A percentile compares a stretch with the other conserved stretches of the same genome.
phyloP scores from a whole-genome alignment of 345 rosid genomes.

The Salix purpurea region DNA sequence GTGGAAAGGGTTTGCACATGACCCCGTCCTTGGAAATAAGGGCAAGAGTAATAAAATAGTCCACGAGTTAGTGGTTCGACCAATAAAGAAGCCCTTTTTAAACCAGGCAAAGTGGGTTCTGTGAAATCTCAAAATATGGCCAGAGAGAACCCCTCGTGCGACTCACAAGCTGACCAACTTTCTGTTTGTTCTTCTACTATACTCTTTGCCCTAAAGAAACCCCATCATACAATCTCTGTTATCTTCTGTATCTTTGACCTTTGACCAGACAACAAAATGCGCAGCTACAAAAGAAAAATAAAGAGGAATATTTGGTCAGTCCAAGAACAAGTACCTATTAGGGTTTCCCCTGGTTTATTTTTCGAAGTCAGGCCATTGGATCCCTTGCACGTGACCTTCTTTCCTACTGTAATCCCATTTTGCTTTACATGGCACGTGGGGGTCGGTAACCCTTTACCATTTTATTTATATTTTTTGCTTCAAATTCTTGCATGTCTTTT shows the following conservation, averaged over 20 bases:
- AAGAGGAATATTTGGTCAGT: conserved; percentile 24
- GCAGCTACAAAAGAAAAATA: not conserved
- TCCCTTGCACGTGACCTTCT: conserved; percentile 51
- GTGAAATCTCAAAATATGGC: not conserved
- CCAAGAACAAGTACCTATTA: not conserved
- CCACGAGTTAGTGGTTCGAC: conserved; percentile 15
- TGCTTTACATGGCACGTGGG: conserved; percentile 43
- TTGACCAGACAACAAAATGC: conserved; percentile 34
- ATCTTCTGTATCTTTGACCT: conserved; percentile 42
- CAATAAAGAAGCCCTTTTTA: not conserved
- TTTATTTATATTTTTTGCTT: not conserved
- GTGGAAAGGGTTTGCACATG: conserved; percentile 5
- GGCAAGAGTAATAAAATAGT: not conserved
- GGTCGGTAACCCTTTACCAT: conserved; percentile 10
- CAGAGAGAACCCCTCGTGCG: conserved; percentile 65
- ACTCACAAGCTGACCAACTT: conserved; percentile 47
- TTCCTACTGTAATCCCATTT: conserved; percentile 13
- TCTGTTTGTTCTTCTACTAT: conserved; percentile 10
- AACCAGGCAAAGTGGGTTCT: conserved; percentile 13
- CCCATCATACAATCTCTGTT: not conserved
- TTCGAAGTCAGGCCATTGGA: conserved; percentile 26
- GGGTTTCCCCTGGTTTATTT: not conserved
- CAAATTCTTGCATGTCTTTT: not conserved
- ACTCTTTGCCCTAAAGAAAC: not conserved
- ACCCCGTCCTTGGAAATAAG: not conserved